Base-by-base conservation (phyloP, 805 yeast genomes). In the Cyberlindnera sargentensis region DNA sequence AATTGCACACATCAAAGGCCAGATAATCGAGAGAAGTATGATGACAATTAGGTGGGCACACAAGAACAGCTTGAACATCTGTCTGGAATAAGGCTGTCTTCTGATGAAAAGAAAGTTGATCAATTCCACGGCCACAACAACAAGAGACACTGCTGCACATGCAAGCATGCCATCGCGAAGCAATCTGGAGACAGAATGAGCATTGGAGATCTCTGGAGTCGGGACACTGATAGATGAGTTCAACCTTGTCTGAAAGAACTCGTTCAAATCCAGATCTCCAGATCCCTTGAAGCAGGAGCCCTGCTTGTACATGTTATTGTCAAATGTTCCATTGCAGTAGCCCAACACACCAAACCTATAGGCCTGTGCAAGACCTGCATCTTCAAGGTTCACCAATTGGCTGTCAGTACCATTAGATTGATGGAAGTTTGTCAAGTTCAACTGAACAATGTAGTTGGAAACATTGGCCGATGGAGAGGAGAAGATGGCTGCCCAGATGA, bases 401-500 rank as follows among this genome's bases (percentile, higher is more conserved):
- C 20, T 15, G 20, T 15, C 20, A 15, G 20, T 15, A 15, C 2
- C 20, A 15, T 15, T 15, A 15, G 20, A 15, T 15, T 31, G 25
- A 10, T 37, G 11, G 34, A 29, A 37, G 34, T 24, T 15, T 9
- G 27, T 30, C 34, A 37, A 20, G 24, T 37, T 26, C 20, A 37
- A 28, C 23, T 37, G 34, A 37, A 37, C 15, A 5, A 27, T 5
- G 10, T 37, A 37, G 34, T 37, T 37, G 20, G 6, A 20, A 4
- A 34, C 15, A 4, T 8, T 30, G 15, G 9, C 15, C 9, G 34
- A 37, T 10, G 40, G 40, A 10, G 40, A 10, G 20, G 40, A 37
- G 40, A 37, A 37, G 34, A 37, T 37, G 27, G 34, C 34, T 8
- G 40, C 40, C 34, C 33, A 37, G 29, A 37, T 29, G 15, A 37